phyloP scores from a whole-genome alignment of 495 filamentous ascomycete genomes.

The Daldinia decipiens region DNA sequence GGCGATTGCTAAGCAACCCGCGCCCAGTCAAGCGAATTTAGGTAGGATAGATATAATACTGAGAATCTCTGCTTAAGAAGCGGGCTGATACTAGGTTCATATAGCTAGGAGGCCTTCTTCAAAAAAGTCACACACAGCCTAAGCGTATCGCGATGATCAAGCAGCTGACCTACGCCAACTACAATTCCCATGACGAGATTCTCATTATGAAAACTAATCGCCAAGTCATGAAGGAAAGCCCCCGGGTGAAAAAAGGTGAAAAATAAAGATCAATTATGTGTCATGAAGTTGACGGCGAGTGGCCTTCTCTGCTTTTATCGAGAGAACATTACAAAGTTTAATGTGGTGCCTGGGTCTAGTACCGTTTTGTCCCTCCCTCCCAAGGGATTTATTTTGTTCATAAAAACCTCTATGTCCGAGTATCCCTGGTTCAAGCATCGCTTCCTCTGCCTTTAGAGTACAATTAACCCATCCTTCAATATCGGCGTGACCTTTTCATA shows the following conservation, averaged over 20 bases:
- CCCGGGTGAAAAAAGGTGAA: neutral
- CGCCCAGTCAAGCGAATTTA: no score
- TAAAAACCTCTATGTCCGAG: constrained; percentile 32
- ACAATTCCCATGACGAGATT: neutral
- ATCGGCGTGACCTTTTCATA: constrained; percentile 26
- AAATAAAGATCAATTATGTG: constrained; percentile 25
- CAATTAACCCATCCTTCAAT: constrained; percentile 18
- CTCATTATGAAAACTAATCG: neutral
- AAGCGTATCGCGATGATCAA: no score
- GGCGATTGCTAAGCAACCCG: no score
- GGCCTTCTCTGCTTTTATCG: constrained; percentile 26
- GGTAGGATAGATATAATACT: no score
- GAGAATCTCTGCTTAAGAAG: neutral
- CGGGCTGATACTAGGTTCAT: neutral
- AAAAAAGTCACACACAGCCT: no score
- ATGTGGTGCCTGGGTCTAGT: constrained; percentile 25
- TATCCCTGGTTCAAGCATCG: constrained; percentile 19
- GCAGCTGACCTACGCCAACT: neutral
- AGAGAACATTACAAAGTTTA: constrained; percentile 37
- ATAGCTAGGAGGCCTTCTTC: neutral
- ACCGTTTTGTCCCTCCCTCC: constrained; percentile 20
- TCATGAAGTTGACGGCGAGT: constrained; percentile 36
- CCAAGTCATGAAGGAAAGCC: neutral
- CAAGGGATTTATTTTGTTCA: constrained; percentile 32
- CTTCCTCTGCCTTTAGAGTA: constrained; percentile 19